Percentiles rank a stretch among this genome's conserved stretches.
phyloP scores from a whole-genome alignment of 345 rosid species.

The Raphanus sativus region DNA sequence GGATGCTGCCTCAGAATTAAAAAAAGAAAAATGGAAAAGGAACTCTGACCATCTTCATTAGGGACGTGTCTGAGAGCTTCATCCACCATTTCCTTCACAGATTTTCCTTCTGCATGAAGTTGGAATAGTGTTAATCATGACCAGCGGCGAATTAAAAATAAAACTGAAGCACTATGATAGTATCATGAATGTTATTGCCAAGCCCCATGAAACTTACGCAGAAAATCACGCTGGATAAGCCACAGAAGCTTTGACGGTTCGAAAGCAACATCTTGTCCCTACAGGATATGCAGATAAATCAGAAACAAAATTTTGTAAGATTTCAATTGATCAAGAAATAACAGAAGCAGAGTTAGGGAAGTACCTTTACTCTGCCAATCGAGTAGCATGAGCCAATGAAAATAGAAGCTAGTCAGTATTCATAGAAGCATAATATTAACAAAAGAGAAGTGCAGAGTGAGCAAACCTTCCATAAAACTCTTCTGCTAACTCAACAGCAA shows the following conservation, averaged over 20 bases:
- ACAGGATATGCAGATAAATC: slow-evolving; percentile 34
- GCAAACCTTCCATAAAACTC: slow-evolving; percentile 97
- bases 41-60: slow-evolving; percentile 67
- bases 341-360: slow-evolving; percentile 20
- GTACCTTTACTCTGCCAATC: slow-evolving; percentile 91
- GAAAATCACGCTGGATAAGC: slow-evolving; percentile 99
- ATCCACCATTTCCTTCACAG: slow-evolving; percentile 95
- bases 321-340: slow-evolving; percentile 24
- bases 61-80: slow-evolving; percentile 92
- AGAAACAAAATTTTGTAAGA: slow-evolving; percentile 14
- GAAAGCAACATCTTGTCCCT: slow-evolving; percentile 99
- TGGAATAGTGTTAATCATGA: slow-evolving; percentile 25
- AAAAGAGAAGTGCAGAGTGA: slow-evolving; percentile 18
- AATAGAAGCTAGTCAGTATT: slow-evolving; percentile 48
- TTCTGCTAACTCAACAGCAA: slow-evolving; percentile 99
- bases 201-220: slow-evolving; percentile 62
- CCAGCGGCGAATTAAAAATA: too few species aligned
- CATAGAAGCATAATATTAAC: slow-evolving; percentile 5
- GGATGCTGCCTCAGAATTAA: slow-evolving; percentile 7
- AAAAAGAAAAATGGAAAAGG: neutral
- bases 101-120: slow-evolving; percentile 77
- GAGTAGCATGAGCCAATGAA: slow-evolving; percentile 40
- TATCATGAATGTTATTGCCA: slow-evolving; percentile 5
- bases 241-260: slow-evolving; percentile 95
- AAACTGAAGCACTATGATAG: neutral